Evolutionary conservation across 495 filamentous ascomycete species (phyloP).

Genomic region (Choiromyces venosus): DNA sequence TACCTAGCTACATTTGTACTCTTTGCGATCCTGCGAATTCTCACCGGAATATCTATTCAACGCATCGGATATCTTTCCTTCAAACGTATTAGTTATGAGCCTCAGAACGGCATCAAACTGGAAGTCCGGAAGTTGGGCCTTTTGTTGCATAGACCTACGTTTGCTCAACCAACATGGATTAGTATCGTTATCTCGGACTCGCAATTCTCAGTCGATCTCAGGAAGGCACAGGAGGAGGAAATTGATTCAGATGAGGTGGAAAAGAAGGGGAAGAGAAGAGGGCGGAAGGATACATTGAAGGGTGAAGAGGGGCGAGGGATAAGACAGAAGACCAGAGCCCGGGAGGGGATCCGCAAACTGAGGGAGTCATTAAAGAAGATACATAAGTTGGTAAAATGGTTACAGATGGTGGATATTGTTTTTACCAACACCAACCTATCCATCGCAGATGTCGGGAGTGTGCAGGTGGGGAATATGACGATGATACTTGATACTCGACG

Average conservation of each 20-base stretch:
- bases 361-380: conserved; percentile 61
- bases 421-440: conserved; percentile 70
- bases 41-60: conserved; percentile 94
- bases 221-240: conserved; percentile 49
- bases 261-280: conserved; percentile 31
- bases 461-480: conserved; percentile 78
- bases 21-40: conserved; percentile 85
- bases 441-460: conserved; percentile 70
- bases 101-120: conserved; percentile 77
- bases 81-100: conserved; percentile 79
- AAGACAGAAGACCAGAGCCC: conserved; percentile 45
- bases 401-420: conserved; percentile 84
- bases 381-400: conserved; percentile 80
- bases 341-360: conserved; percentile 59
- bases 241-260: conserved; percentile 19
- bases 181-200: conserved; percentile 81
- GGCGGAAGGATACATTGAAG: conserved; percentile 27
- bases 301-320: conserved; percentile 25
- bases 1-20: conserved; percentile 89
- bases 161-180: conserved; percentile 94
- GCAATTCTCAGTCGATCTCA: conserved; percentile 74
- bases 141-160: conserved; percentile 83
- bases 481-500: conserved; percentile 83
- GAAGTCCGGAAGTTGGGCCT: conserved; percentile 85
- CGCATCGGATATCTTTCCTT: conserved; percentile 87